phyloP scores from a whole-genome alignment of 805 yeast species.

The Candida dajiaensis region DNA sequence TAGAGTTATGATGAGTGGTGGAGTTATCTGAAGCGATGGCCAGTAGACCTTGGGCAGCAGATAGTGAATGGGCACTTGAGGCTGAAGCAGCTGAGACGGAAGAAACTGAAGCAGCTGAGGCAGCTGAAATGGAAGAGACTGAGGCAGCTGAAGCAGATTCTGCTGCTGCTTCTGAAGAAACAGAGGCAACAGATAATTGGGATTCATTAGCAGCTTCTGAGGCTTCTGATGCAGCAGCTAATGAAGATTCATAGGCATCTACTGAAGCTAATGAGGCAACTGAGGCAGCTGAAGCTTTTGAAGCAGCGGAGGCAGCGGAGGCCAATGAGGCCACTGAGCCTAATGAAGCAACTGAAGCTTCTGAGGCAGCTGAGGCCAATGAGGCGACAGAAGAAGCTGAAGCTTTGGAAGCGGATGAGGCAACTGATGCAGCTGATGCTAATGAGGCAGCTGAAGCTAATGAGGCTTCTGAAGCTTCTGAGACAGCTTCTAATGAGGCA shows the following conservation, averaged over 20 bases:
- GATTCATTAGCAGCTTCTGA: constrained; percentile 12
- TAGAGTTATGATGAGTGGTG: constrained; percentile 31
- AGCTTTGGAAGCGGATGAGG: constrained; percentile 5
- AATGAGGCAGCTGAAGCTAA: constrained; percentile 12
- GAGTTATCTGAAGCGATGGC: constrained; percentile 36
- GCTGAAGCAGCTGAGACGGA: constrained; percentile 14
- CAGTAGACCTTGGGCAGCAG: constrained; percentile 32
- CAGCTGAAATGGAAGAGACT: constrained; percentile 11
- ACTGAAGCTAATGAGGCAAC: constrained; percentile 9
- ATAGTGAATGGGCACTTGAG: constrained; percentile 18
- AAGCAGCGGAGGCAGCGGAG: constrained; percentile 13
- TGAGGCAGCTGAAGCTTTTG: constrained; percentile 12
- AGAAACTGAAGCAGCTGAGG: constrained; percentile 11
- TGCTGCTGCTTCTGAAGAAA: constrained; percentile 24
- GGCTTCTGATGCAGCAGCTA: constrained; percentile 5
- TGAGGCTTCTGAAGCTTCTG: constrained; percentile 17
- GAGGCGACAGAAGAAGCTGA: constrained; percentile 20
- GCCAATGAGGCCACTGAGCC: constrained; percentile 12
- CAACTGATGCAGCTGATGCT: constrained; percentile 8
- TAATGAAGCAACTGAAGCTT: constrained; percentile 15
- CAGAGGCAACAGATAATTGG: constrained; percentile 5
- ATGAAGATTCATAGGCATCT: constrained; percentile 13
- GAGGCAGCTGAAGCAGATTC: constrained; percentile 17
- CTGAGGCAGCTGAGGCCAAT: constrained; percentile 10
- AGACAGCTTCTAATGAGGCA: constrained; percentile 10